Evolutionary conservation across 2,329 filamentous ascomycete species (phyloP).

Genomic region (Fusarium neocosmosporiellum): DNA sequence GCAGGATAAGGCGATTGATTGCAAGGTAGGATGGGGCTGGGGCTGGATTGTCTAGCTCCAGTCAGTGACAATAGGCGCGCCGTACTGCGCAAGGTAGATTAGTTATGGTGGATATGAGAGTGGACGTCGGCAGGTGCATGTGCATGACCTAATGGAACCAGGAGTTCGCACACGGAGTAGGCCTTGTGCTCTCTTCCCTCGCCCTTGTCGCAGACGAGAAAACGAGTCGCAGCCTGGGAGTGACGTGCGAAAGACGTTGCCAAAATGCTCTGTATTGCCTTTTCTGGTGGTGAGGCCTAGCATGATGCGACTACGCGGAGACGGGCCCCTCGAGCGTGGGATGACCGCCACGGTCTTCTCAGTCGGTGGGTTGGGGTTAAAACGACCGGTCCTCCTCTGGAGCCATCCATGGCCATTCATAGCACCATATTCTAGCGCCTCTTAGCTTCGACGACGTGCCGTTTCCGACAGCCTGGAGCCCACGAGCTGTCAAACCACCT

Average conservation of each 20-base stretch:
- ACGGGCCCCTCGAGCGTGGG: slow-evolving; percentile 25
- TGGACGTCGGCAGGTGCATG: slow-evolving; percentile 36
- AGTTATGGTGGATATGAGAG: slow-evolving; percentile 40
- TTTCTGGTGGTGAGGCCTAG: slow-evolving; percentile 1
- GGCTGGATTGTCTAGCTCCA: slow-evolving; percentile 26
- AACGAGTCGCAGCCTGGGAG: slow-evolving; percentile 23
- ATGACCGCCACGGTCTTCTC: slow-evolving; percentile 23
- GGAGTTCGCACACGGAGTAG: slow-evolving; percentile 3
- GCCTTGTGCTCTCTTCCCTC: slow-evolving; percentile 27
- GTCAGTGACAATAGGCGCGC: slow-evolving; percentile 15
- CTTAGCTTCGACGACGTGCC: slow-evolving; percentile 31
- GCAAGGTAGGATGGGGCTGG: slow-evolving; percentile 24
- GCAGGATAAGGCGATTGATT: slow-evolving; percentile 22
- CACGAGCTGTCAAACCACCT: slow-evolving; percentile 15
- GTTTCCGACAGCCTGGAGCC: slow-evolving; percentile 32
- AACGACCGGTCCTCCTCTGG: slow-evolving; percentile 20
- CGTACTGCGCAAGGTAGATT: slow-evolving; percentile 29
- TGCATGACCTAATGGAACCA: slow-evolving; percentile 35
- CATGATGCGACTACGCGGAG: slow-evolving; percentile 34
- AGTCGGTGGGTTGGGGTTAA: slow-evolving; percentile 32
- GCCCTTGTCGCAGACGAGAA: neutral
- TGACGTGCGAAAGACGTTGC: slow-evolving; percentile 24
- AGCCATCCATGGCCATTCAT: slow-evolving; percentile 15
- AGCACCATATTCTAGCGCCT: slow-evolving; percentile 29
- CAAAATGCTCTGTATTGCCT: neutral